A percentile compares a stretch with the other conserved stretches of the same genome.
Evolutionary conservation across 345 rosid genomes (phyloP).

Genomic region (Moricandia moricandioides): DNA sequence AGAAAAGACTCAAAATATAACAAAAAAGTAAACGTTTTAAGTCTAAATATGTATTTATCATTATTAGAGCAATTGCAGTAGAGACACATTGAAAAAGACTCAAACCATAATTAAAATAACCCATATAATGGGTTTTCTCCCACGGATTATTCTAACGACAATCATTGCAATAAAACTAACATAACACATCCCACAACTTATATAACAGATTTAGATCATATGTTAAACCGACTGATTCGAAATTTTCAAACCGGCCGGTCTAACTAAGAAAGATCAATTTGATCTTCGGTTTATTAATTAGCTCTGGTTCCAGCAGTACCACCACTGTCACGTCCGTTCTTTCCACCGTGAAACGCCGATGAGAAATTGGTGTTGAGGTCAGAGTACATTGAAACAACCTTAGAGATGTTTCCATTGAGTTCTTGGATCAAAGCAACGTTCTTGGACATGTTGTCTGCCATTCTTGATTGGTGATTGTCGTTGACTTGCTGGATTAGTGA

Average conservation of each 20-base stretch:
- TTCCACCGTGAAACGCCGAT: constrained; percentile 38
- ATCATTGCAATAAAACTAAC: constrained; percentile 33
- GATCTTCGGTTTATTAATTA: constrained; percentile 15
- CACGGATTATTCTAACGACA: constrained; percentile 37
- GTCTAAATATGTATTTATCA: neutral
- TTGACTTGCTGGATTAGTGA: constrained; percentile 75
- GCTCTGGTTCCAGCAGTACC: constrained; percentile 34
- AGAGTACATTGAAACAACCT: constrained; percentile 75
- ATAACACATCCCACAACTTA: neutral
- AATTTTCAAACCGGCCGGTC: constrained; percentile 31
- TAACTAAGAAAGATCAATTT: constrained; percentile 13
- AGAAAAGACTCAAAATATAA: neutral
- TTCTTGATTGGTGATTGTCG: constrained; percentile 80
- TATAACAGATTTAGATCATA: neutral
- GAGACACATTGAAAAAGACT: constrained; percentile 31
- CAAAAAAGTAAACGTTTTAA: neutral
- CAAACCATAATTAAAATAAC: constrained; percentile 38
- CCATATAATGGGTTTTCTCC: constrained; percentile 35
- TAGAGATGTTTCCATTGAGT: constrained; percentile 77
- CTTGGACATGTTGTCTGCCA: constrained; percentile 76
- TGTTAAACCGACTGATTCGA: constrained; percentile 15
- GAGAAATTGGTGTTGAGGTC: constrained; percentile 55
- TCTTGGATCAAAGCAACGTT: constrained; percentile 88
- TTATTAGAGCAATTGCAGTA: constrained; percentile 30
- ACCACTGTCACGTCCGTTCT: constrained; percentile 28